Evolutionary conservation across 495 filamentous ascomycete species (phyloP).

Genomic region (Entonaema liquescens): DNA sequence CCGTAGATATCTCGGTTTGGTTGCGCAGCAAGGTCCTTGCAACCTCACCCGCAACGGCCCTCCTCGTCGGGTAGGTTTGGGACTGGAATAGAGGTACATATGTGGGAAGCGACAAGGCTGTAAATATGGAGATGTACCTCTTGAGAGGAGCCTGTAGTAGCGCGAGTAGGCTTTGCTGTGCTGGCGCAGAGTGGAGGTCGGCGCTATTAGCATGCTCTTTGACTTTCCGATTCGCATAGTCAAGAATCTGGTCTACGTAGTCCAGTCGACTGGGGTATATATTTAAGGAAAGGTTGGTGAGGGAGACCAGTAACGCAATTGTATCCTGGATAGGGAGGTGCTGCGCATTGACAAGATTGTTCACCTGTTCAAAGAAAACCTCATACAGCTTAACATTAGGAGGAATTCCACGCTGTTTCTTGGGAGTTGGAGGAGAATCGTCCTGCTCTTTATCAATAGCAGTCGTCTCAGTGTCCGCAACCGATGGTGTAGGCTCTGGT

Average conservation of each 20-base stretch:
- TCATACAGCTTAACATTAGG: slow-evolving; percentile 91
- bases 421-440: slow-evolving; percentile 48
- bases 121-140: slow-evolving; percentile 91
- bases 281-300: slow-evolving; percentile 91
- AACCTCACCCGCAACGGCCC: slow-evolving; percentile 89
- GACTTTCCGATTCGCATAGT: slow-evolving; percentile 88
- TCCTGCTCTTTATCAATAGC: slow-evolving; percentile 49
- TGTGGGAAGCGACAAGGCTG: slow-evolving; percentile 86
- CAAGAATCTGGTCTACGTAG: slow-evolving; percentile 93
- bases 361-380: slow-evolving; percentile 96
- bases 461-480: slow-evolving; percentile 54
- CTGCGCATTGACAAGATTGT: slow-evolving; percentile 88
- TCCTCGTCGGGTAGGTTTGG: slow-evolving; percentile 91
- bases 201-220: slow-evolving; percentile 90
- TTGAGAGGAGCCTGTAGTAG: slow-evolving; percentile 89
- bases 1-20: slow-evolving; percentile 76
- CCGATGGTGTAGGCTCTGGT: slow-evolving; percentile 48
- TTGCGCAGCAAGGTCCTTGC: slow-evolving; percentile 80
- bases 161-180: slow-evolving; percentile 87
- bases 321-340: slow-evolving; percentile 93
- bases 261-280: slow-evolving; percentile 92
- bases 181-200: slow-evolving; percentile 86
- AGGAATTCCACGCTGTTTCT: slow-evolving; percentile 75
- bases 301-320: slow-evolving; percentile 88
- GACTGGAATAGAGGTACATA: slow-evolving; percentile 89